phyloP scores from a whole-genome alignment of 495 filamentous ascomycete genomes.

The Lophium mytilinum region DNA sequence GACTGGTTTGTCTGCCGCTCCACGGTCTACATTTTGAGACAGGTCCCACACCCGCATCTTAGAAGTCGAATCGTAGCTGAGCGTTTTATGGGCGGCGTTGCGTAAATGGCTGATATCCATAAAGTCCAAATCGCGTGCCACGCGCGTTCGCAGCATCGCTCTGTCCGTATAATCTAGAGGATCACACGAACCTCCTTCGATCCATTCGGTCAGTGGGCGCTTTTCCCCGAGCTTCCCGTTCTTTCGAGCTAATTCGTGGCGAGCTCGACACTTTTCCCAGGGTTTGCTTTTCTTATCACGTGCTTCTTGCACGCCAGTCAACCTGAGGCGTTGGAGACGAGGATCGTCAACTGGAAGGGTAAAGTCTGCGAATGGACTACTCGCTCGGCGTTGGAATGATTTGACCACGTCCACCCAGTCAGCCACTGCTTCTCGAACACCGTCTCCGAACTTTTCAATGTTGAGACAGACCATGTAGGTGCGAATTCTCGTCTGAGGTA shows the following conservation, averaged over 20 bases:
- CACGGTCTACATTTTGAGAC: slow-evolving; percentile 78
- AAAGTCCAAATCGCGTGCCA: slow-evolving; percentile 56
- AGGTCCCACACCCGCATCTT: slow-evolving; percentile 52
- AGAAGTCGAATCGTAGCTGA: no score
- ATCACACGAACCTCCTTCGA: slow-evolving; percentile 40
- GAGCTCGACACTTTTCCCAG: slow-evolving; percentile 25
- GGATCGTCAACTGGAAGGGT: slow-evolving; percentile 52
- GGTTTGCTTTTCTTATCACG: slow-evolving; percentile 3
- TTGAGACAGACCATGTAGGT: slow-evolving; percentile 65
- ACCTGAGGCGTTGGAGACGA: slow-evolving; percentile 43
- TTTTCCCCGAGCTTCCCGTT: slow-evolving; percentile 39
- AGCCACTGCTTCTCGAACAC: slow-evolving; percentile 11
- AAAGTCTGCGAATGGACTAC: slow-evolving; percentile 55
- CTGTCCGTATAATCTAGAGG: slow-evolving; percentile 49
- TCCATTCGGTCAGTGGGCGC: slow-evolving; percentile 51
- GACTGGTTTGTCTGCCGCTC: no score
- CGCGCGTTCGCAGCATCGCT: slow-evolving; percentile 39
- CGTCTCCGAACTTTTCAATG: slow-evolving; percentile 25
- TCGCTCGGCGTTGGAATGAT: slow-evolving; percentile 49
- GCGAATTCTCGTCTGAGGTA: slow-evolving; percentile 69
- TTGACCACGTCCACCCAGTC: slow-evolving; percentile 38
- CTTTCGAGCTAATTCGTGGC: not conserved
- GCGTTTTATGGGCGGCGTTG: no score
- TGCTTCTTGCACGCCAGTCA: slow-evolving; percentile 9
- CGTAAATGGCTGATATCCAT: no score